phyloP scores from a whole-genome alignment of 2,329 filamentous ascomycete species.

The Botrytis aclada region DNA sequence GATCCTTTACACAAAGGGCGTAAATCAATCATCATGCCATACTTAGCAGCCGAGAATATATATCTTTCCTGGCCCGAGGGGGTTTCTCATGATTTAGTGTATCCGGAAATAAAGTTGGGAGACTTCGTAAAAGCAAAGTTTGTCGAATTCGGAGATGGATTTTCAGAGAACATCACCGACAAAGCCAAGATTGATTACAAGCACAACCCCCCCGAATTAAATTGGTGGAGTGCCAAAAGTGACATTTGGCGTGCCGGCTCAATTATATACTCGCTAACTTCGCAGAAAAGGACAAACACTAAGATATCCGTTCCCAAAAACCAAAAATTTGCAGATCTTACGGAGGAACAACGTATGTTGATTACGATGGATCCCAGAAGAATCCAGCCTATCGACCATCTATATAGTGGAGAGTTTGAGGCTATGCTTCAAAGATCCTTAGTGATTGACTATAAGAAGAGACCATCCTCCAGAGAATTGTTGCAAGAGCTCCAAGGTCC shows the following conservation, averaged over 20 bases:
- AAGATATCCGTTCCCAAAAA: neutral
- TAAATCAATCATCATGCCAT: neutral
- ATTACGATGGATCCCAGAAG: constrained; percentile 2
- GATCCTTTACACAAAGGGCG: neutral
- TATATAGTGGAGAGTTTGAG: neutral
- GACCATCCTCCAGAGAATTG: constrained; percentile 1
- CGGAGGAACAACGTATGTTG: too few relatives aligned
- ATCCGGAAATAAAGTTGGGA: constrained; percentile 3
- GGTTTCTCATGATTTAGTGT: neutral
- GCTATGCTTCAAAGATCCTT: neutral
- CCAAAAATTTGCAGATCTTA: neutral
- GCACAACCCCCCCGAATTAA: neutral
- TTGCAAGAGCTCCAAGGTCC: neutral
- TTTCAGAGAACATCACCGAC: neutral
- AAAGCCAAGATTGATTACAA: neutral
- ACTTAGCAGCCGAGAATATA: neutral
- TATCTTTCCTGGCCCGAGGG: neutral
- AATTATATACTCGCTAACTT: neutral
- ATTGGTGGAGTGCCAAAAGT: neutral
- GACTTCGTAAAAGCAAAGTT: neutral
- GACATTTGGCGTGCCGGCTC: constrained; percentile 9
- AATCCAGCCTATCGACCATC: neutral
- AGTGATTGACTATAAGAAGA: neutral
- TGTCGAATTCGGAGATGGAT: neutral
- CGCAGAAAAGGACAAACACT: neutral